Conservation (phyloP, 2,329 filamentous ascomycete species). For the Ceratocystiopsis minuta region DNA sequence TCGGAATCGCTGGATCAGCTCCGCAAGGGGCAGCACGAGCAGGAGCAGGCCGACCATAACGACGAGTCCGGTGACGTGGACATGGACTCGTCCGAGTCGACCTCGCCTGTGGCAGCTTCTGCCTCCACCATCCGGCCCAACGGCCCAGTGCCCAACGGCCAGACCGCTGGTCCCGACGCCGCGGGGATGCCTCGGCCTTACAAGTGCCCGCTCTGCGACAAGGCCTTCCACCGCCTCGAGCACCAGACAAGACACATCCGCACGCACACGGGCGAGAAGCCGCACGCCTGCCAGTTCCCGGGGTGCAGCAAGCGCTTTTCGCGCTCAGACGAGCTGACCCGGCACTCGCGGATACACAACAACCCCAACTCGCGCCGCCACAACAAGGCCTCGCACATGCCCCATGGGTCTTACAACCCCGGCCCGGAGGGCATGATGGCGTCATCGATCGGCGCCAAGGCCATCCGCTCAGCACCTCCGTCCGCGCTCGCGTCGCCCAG, state of each 20-base stretch:
- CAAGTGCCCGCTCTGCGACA: constrained; percentile 96
- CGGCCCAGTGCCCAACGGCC: constrained; percentile 42
- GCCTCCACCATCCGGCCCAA: constrained; percentile 39
- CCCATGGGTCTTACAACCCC: constrained; percentile 26
- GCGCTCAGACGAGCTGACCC: constrained; percentile 86
- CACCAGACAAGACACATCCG: constrained; percentile 85
- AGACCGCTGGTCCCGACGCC: constrained; percentile 30
- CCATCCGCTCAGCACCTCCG: constrained; percentile 73
- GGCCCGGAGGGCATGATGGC: constrained; percentile 53
- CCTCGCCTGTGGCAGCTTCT: no score
- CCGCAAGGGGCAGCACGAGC: constrained; percentile 11
- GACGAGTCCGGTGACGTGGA: constrained; percentile 21
- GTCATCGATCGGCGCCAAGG: constrained; percentile 54
- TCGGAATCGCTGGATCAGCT: constrained; percentile 8
- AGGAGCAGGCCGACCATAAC: no score
- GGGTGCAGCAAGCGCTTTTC: constrained; percentile 96
- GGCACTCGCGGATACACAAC: constrained; percentile 96
- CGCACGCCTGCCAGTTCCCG: constrained; percentile 85
- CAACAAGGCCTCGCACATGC: constrained; percentile 50
- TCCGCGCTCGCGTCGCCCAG: constrained; percentile 86
- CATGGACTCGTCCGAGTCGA: constrained; percentile 23
- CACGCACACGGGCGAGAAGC: constrained; percentile 65
- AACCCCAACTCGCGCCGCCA: constrained; percentile 92
- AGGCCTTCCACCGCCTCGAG: constrained; percentile 94
- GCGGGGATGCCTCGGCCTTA: constrained; percentile 64